Conservation (phyloP, 2,329 filamentous ascomycete species). For the Botryosphaeria agaves region DNA sequence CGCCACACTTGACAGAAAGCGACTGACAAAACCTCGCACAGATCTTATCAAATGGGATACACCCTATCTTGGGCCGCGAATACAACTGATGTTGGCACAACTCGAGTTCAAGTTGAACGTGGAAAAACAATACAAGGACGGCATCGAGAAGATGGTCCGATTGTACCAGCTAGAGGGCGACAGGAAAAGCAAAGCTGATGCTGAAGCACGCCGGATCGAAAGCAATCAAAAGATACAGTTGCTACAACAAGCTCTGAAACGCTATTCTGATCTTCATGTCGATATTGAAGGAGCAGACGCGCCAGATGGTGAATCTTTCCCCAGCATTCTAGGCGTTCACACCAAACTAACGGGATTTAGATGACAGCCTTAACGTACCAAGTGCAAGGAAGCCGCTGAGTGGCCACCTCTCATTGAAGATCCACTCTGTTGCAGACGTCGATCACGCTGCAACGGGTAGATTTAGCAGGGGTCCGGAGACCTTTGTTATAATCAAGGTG, state of each 20-base stretch:
- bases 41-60: constrained; percentile 99
- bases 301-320: constrained; percentile 52
- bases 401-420: constrained; percentile 70
- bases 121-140: constrained; percentile 96
- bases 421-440: constrained; percentile 82
- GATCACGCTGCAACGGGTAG: constrained; percentile 71
- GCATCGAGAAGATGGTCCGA: constrained; percentile 98
- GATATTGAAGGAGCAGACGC: constrained; percentile 68
- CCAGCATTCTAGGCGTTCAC: constrained; percentile 1
- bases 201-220: constrained; percentile 74
- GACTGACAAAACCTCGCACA: constrained; percentile 20
- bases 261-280: constrained; percentile 94
- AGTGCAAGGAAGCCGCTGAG: constrained; percentile 93
- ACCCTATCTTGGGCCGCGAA: constrained; percentile 83
- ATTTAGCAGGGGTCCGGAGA: constrained; percentile 84
- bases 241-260: constrained; percentile 84
- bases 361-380: constrained; percentile 90
- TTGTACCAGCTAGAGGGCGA: constrained; percentile 96
- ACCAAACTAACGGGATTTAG: constrained; percentile 31
- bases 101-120: constrained; percentile 98
- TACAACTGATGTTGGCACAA: constrained; percentile 97
- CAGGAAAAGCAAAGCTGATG: constrained; percentile 85
- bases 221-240: constrained; percentile 97
- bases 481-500: constrained; percentile 90
- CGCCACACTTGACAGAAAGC: not conserved